A percentile compares a stretch with the other conserved stretches of the same genome.
phyloP scores from a whole-genome alignment of 139 green algal species.

The Chlorella vulgaris region DNA sequence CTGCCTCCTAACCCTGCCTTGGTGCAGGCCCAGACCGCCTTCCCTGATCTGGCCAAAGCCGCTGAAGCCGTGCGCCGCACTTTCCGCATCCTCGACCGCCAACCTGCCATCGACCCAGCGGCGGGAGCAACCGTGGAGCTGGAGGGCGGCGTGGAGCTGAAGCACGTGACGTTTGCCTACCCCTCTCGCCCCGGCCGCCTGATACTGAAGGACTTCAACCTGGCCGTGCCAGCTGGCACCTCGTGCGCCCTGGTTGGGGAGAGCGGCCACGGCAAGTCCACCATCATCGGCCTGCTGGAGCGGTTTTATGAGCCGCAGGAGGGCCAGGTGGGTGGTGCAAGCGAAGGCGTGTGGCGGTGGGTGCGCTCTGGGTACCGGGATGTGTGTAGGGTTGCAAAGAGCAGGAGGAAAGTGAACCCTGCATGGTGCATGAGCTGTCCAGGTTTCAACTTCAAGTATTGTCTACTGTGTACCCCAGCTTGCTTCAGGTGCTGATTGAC shows the following conservation, averaged over 20 bases:
- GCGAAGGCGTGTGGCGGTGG: not conserved
- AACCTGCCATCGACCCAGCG: conserved; percentile 57
- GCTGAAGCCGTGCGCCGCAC: conserved; percentile 46
- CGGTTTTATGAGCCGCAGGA: conserved; percentile 82
- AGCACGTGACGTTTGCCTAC: conserved; percentile 20
- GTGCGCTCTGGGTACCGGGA: not conserved
- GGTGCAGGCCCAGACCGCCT: conserved; percentile 58
- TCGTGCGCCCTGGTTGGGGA: conserved; percentile 90
- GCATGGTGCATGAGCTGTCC: too few relatives aligned
- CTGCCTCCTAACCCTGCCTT: too few relatives aligned
- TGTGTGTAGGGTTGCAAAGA: not conserved
- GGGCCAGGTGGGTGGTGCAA: conserved; percentile 21
- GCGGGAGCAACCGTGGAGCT: not conserved
- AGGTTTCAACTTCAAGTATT: too few relatives aligned
- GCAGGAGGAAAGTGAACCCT: too few relatives aligned
- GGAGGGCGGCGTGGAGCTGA: conserved; percentile 23
- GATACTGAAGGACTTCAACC: conserved; percentile 72
- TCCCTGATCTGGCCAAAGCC: conserved; percentile 74
- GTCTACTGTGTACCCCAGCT: not conserved
- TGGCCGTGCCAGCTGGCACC: conserved; percentile 59
- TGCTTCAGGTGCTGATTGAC: conserved; percentile 73
- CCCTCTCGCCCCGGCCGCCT: not conserved
- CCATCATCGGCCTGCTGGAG: conserved; percentile 86
- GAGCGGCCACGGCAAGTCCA: conserved; percentile 92
- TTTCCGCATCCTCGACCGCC: conserved; percentile 80